phyloP scores from a whole-genome alignment of 1,284 basidiomycete species.

The Pascua guehoae region DNA sequence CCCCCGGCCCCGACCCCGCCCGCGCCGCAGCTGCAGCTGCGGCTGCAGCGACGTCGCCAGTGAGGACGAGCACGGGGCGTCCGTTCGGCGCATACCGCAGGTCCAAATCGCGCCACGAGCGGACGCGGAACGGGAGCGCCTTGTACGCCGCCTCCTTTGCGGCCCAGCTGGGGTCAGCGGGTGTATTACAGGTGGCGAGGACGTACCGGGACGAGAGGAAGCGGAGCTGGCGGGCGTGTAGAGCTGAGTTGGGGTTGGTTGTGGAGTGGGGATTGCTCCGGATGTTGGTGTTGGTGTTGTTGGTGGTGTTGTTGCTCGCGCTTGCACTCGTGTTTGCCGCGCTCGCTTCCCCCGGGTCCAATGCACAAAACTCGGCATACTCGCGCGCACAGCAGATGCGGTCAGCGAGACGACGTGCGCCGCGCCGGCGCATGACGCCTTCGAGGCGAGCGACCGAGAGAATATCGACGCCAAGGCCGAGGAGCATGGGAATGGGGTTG shows the following conservation, averaged over 20 bases:
- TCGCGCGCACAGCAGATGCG: conserved; percentile 60
- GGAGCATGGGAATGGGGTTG: conserved; percentile 47
- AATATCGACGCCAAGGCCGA: conserved; percentile 76
- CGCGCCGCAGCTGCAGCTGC: neutral
- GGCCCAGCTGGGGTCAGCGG: conserved; percentile 60
- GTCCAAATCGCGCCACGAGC: conserved; percentile 67
- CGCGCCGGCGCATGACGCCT: conserved; percentile 57
- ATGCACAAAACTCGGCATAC: conserved; percentile 14
- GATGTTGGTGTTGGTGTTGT: too few relatives aligned
- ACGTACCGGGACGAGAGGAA: too few relatives aligned
- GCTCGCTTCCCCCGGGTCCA: neutral
- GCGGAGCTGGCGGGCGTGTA: too few relatives aligned
- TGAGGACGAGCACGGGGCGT: conserved; percentile 20
- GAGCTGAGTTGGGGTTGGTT: too few relatives aligned
- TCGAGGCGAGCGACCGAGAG: conserved; percentile 65
- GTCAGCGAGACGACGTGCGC: conserved; percentile 54
- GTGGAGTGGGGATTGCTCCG: too few relatives aligned
- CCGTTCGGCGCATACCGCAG: conserved; percentile 25
- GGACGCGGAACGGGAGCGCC: conserved; percentile 69
- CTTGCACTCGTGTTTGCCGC: neutral
- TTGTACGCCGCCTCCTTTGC: conserved; percentile 90
- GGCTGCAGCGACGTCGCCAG: too few relatives aligned
- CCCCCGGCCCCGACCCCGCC: neutral
- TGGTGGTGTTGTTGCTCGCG: too few relatives aligned
- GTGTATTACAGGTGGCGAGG: neutral